phyloP scores from a whole-genome alignment of 2,329 filamentous ascomycete genomes.

The Beauveria varroae region DNA sequence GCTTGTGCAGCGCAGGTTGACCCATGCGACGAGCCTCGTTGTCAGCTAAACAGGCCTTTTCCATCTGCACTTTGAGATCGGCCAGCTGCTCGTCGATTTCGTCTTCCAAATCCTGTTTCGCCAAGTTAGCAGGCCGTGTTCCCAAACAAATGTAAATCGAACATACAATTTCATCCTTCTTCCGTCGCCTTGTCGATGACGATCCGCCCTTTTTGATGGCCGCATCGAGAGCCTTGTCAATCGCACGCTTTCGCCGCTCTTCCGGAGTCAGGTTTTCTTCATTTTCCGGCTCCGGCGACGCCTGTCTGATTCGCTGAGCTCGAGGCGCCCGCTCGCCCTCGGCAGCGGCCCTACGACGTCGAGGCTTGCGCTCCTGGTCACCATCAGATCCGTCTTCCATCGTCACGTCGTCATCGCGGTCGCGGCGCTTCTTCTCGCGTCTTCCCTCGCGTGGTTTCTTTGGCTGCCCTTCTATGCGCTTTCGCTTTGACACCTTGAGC shows the following conservation, averaged over 20 bases:
- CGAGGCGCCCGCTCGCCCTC: constrained; percentile 43
- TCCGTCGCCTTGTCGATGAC: constrained; percentile 61
- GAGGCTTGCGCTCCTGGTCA: constrained; percentile 34
- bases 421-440: constrained; percentile 56
- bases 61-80: constrained; percentile 82
- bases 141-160: background rate
- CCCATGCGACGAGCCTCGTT: constrained; percentile 72
- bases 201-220: constrained; percentile 66
- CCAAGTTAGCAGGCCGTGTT: constrained; percentile 16
- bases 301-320: constrained; percentile 35
- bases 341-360: constrained; percentile 38
- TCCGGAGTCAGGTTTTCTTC: constrained; percentile 77
- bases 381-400: constrained; percentile 41
- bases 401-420: constrained; percentile 41
- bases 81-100: constrained; percentile 87
- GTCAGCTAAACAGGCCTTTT: constrained; percentile 79
- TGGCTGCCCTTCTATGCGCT: constrained; percentile 55
- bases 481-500: constrained; percentile 57
- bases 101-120: constrained; percentile 70
- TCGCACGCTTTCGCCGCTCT: constrained; percentile 72
- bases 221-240: constrained; percentile 82
- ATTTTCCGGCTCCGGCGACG: constrained; percentile 54
- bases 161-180: constrained; percentile 81
- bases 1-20: constrained; percentile 81
- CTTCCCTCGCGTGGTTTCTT: constrained; percentile 73